Base-by-base conservation (phyloP, 495 filamentous ascomycete species). In the Filosporella fistucella region DNA sequence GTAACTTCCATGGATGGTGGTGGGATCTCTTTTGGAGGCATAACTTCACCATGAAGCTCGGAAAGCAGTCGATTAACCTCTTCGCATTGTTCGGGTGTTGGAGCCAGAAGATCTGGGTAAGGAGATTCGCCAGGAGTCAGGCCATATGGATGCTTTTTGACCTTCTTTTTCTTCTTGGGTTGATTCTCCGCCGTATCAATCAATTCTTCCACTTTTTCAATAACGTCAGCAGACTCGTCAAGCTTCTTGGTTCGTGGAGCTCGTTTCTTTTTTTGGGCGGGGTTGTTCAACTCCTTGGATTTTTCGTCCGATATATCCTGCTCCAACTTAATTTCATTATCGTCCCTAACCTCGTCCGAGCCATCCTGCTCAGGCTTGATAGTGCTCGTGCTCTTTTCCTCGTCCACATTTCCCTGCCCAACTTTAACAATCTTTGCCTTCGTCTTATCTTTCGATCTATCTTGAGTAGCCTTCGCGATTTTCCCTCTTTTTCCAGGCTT, bases 1-100 rank as follows among this genome's bases (percentile, higher is more conserved):
- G 90, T 80, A 12, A 89, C 76, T 2, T 84, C 83, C 2, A 88
- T 65, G n/a, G 87, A 89, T 1, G 93, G 87, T 7, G 74, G 65
- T 0, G 89, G 88, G 13, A 93, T 81, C 1, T 67, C 78, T 13
- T 78, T 66, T 1, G 93, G 91, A 8, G 74, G 70, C 23, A 68
- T 67, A 3, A 86, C 73, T 32, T 80, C 67, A 13, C 23, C 35
- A 57, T 96, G 88, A 2, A 80, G 56, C 12, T 69, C 67, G 1
- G 79, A 72, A 0, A 98, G 71, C 1, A 95, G 69, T 1, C 68
- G 59, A 47, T 81, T 76, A n/a, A 96, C 86, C 47, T 86, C 74
- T 51, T 85, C 72, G 56, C 88, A 94, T 52, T 87, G 81, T 10
- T 82, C 75, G 1, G 74, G 54, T 1, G 84, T 93, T 0, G 93